Evolutionary conservation across 441 rosid species (phyloP).

Genomic region (Euphorbia corollata): DNA sequence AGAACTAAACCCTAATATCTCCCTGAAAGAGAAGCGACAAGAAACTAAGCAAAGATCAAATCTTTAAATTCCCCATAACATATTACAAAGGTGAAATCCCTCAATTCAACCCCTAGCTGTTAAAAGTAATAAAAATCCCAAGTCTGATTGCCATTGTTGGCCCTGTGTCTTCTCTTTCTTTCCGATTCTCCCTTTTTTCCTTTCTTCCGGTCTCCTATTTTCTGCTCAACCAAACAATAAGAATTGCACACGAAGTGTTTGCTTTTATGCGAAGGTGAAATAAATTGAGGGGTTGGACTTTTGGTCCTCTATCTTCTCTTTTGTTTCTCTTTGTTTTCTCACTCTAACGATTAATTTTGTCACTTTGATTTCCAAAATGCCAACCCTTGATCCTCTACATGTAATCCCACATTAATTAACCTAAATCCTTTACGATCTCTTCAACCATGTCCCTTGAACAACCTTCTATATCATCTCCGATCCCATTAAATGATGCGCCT

Average conservation of each 20-base stretch:
- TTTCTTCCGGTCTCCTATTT: constrained; percentile 12
- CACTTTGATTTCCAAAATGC: constrained; percentile 13
- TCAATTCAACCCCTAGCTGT: background rate
- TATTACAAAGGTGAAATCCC: background rate
- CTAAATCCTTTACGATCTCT: constrained; percentile 30
- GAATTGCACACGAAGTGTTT: too few species aligned
- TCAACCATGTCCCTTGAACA: constrained; percentile 45
- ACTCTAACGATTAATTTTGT: constrained; percentile 18
- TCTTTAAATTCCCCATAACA: background rate
- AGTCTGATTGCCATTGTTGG: background rate
- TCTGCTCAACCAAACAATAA: constrained; percentile 14
- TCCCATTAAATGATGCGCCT: constrained; percentile 30
- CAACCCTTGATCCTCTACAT: constrained; percentile 40
- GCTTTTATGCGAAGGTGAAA: background rate
- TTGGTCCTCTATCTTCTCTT: constrained; percentile 24
- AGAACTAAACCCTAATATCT: background rate
- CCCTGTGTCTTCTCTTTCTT: background rate
- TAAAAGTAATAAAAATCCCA: constrained; percentile 4
- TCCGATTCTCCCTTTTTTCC: background rate
- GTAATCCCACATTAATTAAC: constrained; percentile 33
- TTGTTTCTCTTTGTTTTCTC: constrained; percentile 6
- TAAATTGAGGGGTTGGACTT: constrained; percentile 27
- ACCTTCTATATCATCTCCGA: constrained; percentile 48
- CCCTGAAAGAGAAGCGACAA: background rate
- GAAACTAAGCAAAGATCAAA: background rate